A percentile compares a stretch with the other conserved stretches of the same genome.
These are phyloP conservation scores for Nicotiana benthamiana DNA, from an alignment of 257 asterid species.

Conservation along the genomic window DNA sequence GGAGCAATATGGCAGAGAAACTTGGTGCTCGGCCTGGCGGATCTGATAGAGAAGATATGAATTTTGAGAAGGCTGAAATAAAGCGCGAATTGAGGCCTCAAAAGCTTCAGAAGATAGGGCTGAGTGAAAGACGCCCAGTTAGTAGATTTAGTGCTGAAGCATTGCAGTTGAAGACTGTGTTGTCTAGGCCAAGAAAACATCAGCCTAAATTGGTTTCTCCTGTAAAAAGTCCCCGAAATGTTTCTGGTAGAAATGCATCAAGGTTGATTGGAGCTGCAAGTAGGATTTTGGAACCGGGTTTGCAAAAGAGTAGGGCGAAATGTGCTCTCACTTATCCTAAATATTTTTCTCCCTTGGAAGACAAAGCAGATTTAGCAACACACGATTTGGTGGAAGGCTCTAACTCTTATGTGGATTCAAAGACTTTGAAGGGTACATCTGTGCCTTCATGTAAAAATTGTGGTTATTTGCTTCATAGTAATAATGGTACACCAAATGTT, in stretches of 20 bases:
- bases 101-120: constrained; percentile 74
- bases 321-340: constrained; percentile 46
- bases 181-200: constrained; percentile 57
- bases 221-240: constrained; percentile 57
- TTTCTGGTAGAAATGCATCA: constrained; percentile 52
- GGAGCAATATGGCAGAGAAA: constrained; percentile 17
- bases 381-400: constrained; percentile 21
- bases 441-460: constrained; percentile 41
- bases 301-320: constrained; percentile 49
- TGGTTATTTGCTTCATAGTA: constrained; percentile 33
- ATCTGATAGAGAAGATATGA: constrained; percentile 23
- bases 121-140: constrained; percentile 41
- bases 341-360: constrained; percentile 20
- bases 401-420: constrained; percentile 11
- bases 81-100: constrained; percentile 70
- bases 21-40: constrained; percentile 7
- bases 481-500: constrained; percentile 14
- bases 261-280: constrained; percentile 79
- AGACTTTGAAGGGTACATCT: constrained; percentile 21
- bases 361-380: constrained; percentile 9
- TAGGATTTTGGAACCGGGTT: constrained; percentile 77
- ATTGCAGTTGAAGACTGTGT: constrained; percentile 51
- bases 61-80: constrained; percentile 34
- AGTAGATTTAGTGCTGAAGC: constrained; percentile 53
- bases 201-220: constrained; percentile 60